Evolutionary conservation across 257 asterid species (phyloP), one percentile per base, ranked within the genome.

Genomic region (Solanum pinnatisectum): DNA sequence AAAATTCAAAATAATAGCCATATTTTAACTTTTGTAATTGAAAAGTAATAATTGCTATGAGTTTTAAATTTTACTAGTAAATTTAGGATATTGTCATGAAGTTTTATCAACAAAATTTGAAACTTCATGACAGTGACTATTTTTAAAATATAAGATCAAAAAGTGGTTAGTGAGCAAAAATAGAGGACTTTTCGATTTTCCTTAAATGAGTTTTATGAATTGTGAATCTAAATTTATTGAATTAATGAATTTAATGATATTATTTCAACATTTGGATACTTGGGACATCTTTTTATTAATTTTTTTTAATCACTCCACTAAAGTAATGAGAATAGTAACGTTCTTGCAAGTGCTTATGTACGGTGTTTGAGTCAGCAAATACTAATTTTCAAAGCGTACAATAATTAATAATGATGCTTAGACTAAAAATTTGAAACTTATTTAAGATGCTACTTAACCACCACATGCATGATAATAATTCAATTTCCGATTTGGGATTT

Each of bases 281-380:
- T 65, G 73, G 18, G 16, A 65, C 73, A n/a, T 67, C 2, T 67
- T 25, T 59, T 59, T 22, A 20, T 59, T 22, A 22, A 59, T 59
- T 59, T 59, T 8, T 10, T 22, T 59, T 60, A 3, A 9, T 60
- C 25, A 23, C 30, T 63, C 68, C 71, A 70, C 37, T 39, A 76
- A 81, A 44, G 9, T 46, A 81, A 46, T 81, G 18, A 37, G 39
- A 15, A 46, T 15, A 44, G 22, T 16, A 81, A 81, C 67, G 85
- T 81, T 81, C 67, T 81, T 81, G 85, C 85, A 46, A 81, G 85
- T 81, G 85, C 67, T 81, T 81, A 81, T 44, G 85, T 81, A 81
- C 85, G 67, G 40, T 30, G 27, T 8, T 81, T 81, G 85, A 81
- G 84, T 78, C 65, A 78, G 84, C 63, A 78, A 25, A 78, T 25